phyloP scores from a whole-genome alignment of 306 rosid species.

The Lablab purpureus region DNA sequence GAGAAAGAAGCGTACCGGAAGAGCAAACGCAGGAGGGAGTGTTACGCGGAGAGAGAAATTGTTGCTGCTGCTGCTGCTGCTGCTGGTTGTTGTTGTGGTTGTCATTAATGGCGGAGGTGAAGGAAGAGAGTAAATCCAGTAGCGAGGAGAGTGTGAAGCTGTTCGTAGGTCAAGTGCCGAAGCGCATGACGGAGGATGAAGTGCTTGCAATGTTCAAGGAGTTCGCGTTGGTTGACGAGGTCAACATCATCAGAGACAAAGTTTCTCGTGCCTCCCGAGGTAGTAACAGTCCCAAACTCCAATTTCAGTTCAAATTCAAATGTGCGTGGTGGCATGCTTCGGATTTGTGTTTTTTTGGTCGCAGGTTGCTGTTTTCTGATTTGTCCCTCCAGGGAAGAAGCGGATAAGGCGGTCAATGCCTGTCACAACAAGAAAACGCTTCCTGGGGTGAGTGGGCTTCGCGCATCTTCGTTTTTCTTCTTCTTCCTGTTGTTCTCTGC shows the following conservation, averaged over 20 bases:
- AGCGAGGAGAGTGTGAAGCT: conserved; percentile 93
- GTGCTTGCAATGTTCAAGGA: conserved; percentile 90
- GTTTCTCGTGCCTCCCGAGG: conserved; percentile 92
- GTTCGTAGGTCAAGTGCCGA: conserved; percentile 98
- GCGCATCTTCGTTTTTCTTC: not conserved
- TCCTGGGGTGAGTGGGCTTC: conserved; percentile 64
- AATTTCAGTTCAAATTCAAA: conserved; percentile 21
- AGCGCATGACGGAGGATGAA: conserved; percentile 87
- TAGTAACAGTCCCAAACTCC: conserved; percentile 11
- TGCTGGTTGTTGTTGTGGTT: conserved; percentile 21
- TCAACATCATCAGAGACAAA: conserved; percentile 98
- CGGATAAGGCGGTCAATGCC: conserved; percentile 95
- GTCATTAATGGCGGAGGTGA: conserved; percentile 81
- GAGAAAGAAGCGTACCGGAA: not conserved
- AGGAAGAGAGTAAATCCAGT: conserved; percentile 73
- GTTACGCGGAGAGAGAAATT: not conserved
- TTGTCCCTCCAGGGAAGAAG: conserved; percentile 93
- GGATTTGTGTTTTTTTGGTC: conserved; percentile 2
- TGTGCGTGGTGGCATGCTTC: not conserved
- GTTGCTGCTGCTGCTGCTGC: not conserved
- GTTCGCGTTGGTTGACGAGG: conserved; percentile 88
- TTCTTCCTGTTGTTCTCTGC: not conserved
- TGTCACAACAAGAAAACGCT: conserved; percentile 94
- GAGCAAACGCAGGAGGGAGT: conserved; percentile 27
- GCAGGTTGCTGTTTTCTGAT: conserved; percentile 93